These are phyloP conservation scores for Candida montana DNA, from an alignment of 805 yeast species.

Conservation along the genomic window DNA sequence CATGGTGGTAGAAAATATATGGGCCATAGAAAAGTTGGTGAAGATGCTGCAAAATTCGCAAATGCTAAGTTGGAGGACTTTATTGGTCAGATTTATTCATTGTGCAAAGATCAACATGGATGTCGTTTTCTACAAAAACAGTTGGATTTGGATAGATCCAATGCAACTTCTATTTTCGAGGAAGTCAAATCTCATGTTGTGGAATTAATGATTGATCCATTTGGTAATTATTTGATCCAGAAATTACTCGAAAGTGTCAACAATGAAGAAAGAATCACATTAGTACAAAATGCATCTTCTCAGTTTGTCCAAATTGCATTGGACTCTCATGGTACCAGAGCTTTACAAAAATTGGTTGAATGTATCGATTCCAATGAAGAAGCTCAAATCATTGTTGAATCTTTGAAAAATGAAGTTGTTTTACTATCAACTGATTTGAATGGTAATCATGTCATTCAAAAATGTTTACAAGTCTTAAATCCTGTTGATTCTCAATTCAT, in stretches of 20 bases:
- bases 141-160: conserved; percentile 58
- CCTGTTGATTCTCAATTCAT: conserved; percentile 78
- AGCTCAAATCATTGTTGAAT: conserved; percentile 51
- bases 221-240: conserved; percentile 94
- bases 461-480: conserved; percentile 70
- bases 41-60: conserved; percentile 65
- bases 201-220: conserved; percentile 90
- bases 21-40: conserved; percentile 30
- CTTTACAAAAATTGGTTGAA: conserved; percentile 88
- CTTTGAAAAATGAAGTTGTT: conserved; percentile 69
- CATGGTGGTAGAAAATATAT: conserved; percentile 17
- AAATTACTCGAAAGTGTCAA: conserved; percentile 76
- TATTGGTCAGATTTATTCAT: conserved; percentile 64
- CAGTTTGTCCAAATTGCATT: conserved; percentile 75
- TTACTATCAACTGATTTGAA: conserved; percentile 80
- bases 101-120: conserved; percentile 96
- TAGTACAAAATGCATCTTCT: conserved; percentile 69
- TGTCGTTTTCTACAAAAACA: conserved; percentile 89
- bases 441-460: conserved; percentile 96
- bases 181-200: conserved; percentile 75
- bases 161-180: conserved; percentile 70
- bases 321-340: conserved; percentile 95
- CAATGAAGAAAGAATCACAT: conserved; percentile 59
- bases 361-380: conserved; percentile 70
- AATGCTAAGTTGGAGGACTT: conserved; percentile 67